A percentile compares a stretch with the other conserved stretches of the same genome.
Evolutionary conservation across 2,329 filamentous ascomycete genomes (phyloP).

Genomic region (Ophiostoma sp.): DNA sequence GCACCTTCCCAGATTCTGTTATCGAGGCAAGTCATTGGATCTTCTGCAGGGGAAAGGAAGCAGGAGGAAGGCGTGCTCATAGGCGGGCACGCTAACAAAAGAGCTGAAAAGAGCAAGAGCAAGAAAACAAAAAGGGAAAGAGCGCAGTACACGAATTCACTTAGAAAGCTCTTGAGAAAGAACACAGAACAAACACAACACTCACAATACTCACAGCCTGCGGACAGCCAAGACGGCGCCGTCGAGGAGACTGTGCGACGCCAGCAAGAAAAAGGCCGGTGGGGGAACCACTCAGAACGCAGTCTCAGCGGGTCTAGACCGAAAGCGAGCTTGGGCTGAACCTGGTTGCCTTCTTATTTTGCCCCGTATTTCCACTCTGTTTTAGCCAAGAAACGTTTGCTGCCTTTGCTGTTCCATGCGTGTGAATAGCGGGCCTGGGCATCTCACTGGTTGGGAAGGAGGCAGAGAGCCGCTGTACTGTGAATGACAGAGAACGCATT

Average conservation of each 20-base stretch:
- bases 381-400: not conserved
- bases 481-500: not conserved
- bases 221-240: not conserved
- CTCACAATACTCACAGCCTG: not conserved
- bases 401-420: not conserved
- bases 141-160: not conserved
- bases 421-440: not conserved
- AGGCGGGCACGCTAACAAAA: conserved; percentile 3
- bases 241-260: not conserved
- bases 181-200: not conserved
- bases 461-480: not conserved
- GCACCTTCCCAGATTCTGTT: conserved; percentile 9
- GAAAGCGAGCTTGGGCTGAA: not conserved
- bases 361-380: conserved; percentile 2
- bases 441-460: not conserved
- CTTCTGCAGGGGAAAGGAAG: not conserved
- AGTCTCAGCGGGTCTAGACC: not conserved
- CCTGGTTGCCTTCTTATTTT: not conserved
- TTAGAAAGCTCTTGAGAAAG: not conserved
- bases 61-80: not conserved
- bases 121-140: not conserved
- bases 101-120: not conserved
- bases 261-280: not conserved
- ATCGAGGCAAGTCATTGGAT: not conserved
- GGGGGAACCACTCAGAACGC: conserved; percentile 3